A percentile compares a stretch with the other conserved stretches of the same genome.
Evolutionary conservation across 2,329 filamentous ascomycete species (phyloP).

Genomic region (Curvularia spicifera): DNA sequence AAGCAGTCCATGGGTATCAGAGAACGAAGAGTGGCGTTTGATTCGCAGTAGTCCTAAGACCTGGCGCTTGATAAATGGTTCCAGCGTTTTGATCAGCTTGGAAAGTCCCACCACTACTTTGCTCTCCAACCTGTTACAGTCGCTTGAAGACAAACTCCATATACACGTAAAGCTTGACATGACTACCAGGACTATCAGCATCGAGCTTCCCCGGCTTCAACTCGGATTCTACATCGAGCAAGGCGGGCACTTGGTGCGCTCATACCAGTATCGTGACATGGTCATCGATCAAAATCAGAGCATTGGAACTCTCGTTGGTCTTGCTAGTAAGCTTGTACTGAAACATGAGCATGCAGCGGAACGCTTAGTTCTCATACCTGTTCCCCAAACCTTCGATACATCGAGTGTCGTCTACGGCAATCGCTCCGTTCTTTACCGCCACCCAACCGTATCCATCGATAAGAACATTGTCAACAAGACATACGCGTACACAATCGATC

Average conservation of each 20-base stretch:
- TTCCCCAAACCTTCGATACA: slow-evolving; percentile 12
- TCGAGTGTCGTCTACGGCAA: slow-evolving; percentile 16
- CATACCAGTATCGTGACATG: slow-evolving; percentile 37
- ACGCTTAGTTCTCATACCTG: slow-evolving; percentile 50
- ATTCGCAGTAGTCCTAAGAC: slow-evolving; percentile 3
- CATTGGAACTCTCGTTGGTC: slow-evolving; percentile 33
- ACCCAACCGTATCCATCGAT: slow-evolving; percentile 23
- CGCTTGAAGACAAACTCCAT: slow-evolving; percentile 24
- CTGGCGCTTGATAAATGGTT: slow-evolving; percentile 26
- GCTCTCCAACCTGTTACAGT: slow-evolving; percentile 17
- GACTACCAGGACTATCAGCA: slow-evolving; percentile 3
- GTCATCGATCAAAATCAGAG: slow-evolving; percentile 33
- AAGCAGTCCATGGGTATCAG: slow-evolving; percentile 14
- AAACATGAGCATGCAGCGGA: slow-evolving; percentile 20
- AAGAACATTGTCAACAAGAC: slow-evolving; percentile 27
- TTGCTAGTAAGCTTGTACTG: slow-evolving; percentile 33
- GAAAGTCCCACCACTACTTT: slow-evolving; percentile 13
- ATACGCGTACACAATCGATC: slow-evolving; percentile 60
- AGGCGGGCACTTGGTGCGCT: slow-evolving; percentile 21
- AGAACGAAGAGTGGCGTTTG: slow-evolving; percentile 24
- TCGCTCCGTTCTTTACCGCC: slow-evolving; percentile 7
- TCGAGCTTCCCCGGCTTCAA: slow-evolving; percentile 26
- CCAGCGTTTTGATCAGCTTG: slow-evolving; percentile 12
- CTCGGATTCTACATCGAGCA: slow-evolving; percentile 19
- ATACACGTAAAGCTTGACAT: slow-evolving; percentile 28